Evolutionary conservation across 352 stramenopile genomes (phyloP).

Genomic region (Phytophthora lateralis): DNA sequence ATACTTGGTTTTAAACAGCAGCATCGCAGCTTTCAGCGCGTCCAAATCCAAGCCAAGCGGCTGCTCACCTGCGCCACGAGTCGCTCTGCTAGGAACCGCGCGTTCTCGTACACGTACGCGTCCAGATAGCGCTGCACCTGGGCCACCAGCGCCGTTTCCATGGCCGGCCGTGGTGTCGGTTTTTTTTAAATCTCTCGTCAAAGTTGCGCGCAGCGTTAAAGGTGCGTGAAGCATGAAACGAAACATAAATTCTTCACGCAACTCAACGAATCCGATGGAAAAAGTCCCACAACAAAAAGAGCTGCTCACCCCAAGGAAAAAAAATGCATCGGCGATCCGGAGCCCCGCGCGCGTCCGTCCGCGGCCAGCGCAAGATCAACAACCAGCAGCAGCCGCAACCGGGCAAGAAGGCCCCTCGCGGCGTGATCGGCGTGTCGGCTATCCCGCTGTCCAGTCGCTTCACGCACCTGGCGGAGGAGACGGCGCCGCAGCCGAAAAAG

Average conservation of each 20-base stretch:
- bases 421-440: slow-evolving; percentile 69
- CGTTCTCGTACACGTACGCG: slow-evolving; percentile 65
- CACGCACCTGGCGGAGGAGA: slow-evolving; percentile 62
- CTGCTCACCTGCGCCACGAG: slow-evolving; percentile 74
- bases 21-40: slow-evolving; percentile 18
- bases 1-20: slow-evolving; percentile 8
- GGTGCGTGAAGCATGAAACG: neutral
- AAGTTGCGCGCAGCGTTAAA: neutral
- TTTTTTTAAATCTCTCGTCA: slow-evolving; percentile 16
- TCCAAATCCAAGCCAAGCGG: slow-evolving; percentile 10
- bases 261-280: neutral
- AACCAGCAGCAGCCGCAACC: slow-evolving; percentile 32
- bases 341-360: slow-evolving; percentile 53
- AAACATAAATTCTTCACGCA: slow-evolving; percentile 10
- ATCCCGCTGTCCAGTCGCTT: slow-evolving; percentile 83
- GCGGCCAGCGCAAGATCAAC: slow-evolving; percentile 66
- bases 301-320: neutral
- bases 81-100: slow-evolving; percentile 81
- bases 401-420: slow-evolving; percentile 42
- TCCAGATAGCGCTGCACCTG: slow-evolving; percentile 63
- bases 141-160: slow-evolving; percentile 55
- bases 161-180: slow-evolving; percentile 19
- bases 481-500: slow-evolving; percentile 27
- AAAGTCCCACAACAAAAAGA: neutral
- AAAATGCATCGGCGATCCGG: slow-evolving; percentile 39